Percentiles rank a stretch among this genome's conserved stretches.
Conservation (phyloP, 345 rosid genomes). For the Hypericum androsaemum region DNA sequence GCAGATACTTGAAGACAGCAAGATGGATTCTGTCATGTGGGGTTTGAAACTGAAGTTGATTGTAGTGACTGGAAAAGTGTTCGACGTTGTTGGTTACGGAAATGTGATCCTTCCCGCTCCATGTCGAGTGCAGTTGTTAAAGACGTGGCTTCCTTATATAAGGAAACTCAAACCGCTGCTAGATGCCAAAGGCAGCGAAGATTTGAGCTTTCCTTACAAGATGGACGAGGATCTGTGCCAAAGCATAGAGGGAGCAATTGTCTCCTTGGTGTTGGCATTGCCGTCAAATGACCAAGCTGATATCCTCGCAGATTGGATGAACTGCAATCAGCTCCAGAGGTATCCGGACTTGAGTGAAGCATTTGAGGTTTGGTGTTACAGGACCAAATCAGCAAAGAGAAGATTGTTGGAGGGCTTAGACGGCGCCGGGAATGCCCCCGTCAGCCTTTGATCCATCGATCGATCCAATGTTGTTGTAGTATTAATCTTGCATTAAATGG, state of each 20-base stretch:
- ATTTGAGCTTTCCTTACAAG: constrained; percentile 35
- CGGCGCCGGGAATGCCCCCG: constrained; percentile 21
- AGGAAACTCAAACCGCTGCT: constrained; percentile 65
- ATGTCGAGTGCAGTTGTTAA: constrained; percentile 43
- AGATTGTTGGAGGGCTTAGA: constrained; percentile 56
- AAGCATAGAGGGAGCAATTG: constrained; percentile 66
- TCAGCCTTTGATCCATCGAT: constrained; percentile 23
- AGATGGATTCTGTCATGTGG: constrained; percentile 48
- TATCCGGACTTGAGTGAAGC: constrained; percentile 93
- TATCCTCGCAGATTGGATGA: constrained; percentile 83
- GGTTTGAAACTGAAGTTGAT: constrained; percentile 64
- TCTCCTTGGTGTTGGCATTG: constrained; percentile 60
- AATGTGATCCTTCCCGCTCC: constrained; percentile 56
- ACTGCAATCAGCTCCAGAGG: constrained; percentile 34
- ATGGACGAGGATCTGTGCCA: constrained; percentile 81
- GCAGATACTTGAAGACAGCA: constrained; percentile 39
- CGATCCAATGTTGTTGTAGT: constrained; percentile 9
- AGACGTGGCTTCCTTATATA: constrained; percentile 79
- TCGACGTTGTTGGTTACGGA: constrained; percentile 92
- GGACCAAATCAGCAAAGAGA: constrained; percentile 93
- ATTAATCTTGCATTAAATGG: neutral
- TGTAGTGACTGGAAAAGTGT: constrained; percentile 66
- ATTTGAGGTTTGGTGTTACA: constrained; percentile 88
- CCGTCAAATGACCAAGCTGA: constrained; percentile 86
- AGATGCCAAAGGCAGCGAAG: constrained; percentile 38